A percentile compares a stretch with the other conserved stretches of the same genome.
phyloP scores from a whole-genome alignment of 2,329 filamentous ascomycete genomes.

The Fusarium cyanostomum region DNA sequence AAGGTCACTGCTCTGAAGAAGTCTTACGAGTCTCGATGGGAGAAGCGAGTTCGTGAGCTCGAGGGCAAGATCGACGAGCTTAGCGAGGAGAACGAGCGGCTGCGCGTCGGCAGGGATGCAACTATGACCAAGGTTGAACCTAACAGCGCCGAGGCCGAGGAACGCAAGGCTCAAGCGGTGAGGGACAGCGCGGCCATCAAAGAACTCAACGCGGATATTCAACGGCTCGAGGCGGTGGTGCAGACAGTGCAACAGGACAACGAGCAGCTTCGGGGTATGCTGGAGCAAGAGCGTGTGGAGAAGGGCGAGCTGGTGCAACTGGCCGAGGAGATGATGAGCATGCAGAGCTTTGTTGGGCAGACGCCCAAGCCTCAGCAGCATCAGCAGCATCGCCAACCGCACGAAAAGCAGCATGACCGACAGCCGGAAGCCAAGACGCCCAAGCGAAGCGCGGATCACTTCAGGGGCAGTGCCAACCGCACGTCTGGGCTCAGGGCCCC shows the following conservation, averaged over 20 bases:
- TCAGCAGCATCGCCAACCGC: constrained; percentile 37
- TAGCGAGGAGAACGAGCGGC: constrained; percentile 76
- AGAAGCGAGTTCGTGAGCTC: constrained; percentile 85
- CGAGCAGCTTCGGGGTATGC: constrained; percentile 67
- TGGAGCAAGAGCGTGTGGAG: constrained; percentile 80
- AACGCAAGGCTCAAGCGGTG: constrained; percentile 66
- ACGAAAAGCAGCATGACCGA: constrained; percentile 33
- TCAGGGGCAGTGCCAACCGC: constrained; percentile 61
- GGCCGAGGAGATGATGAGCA: constrained; percentile 84
- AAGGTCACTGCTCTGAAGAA: constrained; percentile 92
- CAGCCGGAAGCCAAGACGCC: constrained; percentile 48
- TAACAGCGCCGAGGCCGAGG: constrained; percentile 56
- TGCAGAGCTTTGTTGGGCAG: constrained; percentile 62
- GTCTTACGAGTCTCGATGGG: constrained; percentile 85
- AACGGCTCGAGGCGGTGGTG: constrained; percentile 78
- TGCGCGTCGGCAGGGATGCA: constrained; percentile 72
- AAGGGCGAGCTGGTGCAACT: constrained; percentile 84
- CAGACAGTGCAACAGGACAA: constrained; percentile 76
- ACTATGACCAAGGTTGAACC: constrained; percentile 69
- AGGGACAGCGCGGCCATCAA: constrained; percentile 73
- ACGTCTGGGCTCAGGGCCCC: constrained; percentile 71
- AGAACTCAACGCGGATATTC: constrained; percentile 76
- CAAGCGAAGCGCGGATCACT: constrained; percentile 43
- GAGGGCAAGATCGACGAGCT: constrained; percentile 76
- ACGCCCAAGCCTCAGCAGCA: constrained; percentile 35